Evolutionary conservation across 2,329 filamentous ascomycete genomes (phyloP), one percentile per base, ranked within the genome.

Genomic region (Periglandula ipomoeae): DNA sequence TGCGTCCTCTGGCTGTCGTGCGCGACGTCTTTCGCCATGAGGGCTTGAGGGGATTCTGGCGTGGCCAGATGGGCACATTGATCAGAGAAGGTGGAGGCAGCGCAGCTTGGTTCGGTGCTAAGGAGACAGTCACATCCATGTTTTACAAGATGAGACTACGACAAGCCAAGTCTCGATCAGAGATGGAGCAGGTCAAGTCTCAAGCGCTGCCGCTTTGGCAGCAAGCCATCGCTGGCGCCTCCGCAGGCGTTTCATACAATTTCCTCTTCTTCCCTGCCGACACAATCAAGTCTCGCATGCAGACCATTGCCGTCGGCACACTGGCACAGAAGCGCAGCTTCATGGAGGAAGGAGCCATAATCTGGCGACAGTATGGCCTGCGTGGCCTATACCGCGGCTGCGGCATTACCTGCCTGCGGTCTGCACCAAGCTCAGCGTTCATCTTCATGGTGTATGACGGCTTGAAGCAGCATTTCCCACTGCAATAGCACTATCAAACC

Each of bases 261-360:
- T 97, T 97, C 63, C 71, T 95, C 20, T 96, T 97, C 73, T 98
- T 93, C 65, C 93, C 93, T 0, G 93, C 93, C 44, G 93, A 98
- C 65, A 98, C 93, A 1, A 85, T 98, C 72, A 98, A 98, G 70
- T 94, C 87, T 17, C 82, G 91, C 43, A 95, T 98, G 84, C 93
- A 98, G 70, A 98, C 93, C 0, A 78, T 85, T 47, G 84, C 89
- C 5, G 72, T 88, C 39, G 78, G 76, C 27, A 71, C 73, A 8
- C 68, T 72, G 20, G 71, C 71, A 2, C 68, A 70, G 48, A 76
- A 76, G 47, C 78, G 77, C 38, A 84, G 81, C 0, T 97, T 98
- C 60, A 78, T 75, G 70, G 71, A 76, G 34, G 89, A 94, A 51
- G 81, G 83, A 0, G 75, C 70, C 50, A 75, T 80, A 15, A 68